These are phyloP conservation scores for Astraeus odoratus DNA, from an alignment of 768 basidiomycete species.

Conservation along the genomic window DNA sequence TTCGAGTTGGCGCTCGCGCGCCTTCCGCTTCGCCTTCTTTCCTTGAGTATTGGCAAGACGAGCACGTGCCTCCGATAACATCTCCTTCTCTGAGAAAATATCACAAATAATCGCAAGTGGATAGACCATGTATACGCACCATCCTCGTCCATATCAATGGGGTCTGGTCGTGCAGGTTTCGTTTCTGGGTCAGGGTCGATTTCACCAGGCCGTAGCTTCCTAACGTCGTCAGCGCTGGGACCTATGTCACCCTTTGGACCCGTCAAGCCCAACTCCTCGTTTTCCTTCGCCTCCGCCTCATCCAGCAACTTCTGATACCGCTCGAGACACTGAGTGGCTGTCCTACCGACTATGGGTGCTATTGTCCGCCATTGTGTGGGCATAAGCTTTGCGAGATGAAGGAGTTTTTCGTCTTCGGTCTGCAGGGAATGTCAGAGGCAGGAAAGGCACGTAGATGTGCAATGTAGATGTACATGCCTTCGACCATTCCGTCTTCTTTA, in stretches of 20 bases:
- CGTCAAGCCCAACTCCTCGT: conserved; percentile 86
- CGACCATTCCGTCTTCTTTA: conserved; percentile 99
- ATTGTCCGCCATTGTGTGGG: conserved; percentile 99
- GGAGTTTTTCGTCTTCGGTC: conserved; percentile 97
- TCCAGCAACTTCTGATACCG: conserved; percentile 97
- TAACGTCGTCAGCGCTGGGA: conserved; percentile 88
- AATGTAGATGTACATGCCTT: conserved; percentile 48
- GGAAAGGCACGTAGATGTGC: background rate
- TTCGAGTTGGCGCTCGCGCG: conserved; percentile 92
- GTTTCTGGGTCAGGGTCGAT: conserved; percentile 99
- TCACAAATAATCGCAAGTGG: background rate
- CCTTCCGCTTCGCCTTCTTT: conserved; percentile 99
- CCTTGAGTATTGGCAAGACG: conserved; percentile 98
- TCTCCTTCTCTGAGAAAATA: conserved; percentile 80
- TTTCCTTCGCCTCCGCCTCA: conserved; percentile 95
- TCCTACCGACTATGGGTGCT: conserved; percentile 95
- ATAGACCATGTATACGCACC: conserved; percentile 40
- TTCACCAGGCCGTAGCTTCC: conserved; percentile 87
- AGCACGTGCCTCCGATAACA: conserved; percentile 97
- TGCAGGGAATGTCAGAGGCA: conserved; percentile 21
- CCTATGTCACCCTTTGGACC: conserved; percentile 75
- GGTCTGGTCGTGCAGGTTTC: conserved; percentile 95
- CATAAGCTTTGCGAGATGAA: conserved; percentile 98
- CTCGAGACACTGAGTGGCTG: conserved; percentile 95
- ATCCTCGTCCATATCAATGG: conserved; percentile 99